phyloP scores from a whole-genome alignment of 148 eudicot species.

The Camellia japonica region DNA sequence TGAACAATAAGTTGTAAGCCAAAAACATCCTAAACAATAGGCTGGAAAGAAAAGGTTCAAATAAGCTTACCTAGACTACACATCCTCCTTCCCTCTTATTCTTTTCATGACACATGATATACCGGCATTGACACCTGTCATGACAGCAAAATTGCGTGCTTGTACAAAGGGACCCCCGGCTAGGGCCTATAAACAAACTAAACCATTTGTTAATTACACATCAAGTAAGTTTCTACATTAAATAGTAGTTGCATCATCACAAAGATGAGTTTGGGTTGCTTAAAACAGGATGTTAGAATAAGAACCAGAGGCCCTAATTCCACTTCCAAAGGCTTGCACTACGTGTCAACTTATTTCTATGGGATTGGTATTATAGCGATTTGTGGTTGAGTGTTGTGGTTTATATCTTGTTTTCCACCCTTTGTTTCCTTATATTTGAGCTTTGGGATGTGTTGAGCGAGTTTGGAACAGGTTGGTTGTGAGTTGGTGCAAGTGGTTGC shows the following conservation, averaged over 20 bases:
- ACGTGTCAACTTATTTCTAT: neutral
- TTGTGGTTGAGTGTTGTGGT: too few relatives aligned
- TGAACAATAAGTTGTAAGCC: neutral
- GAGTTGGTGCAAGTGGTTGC: too few relatives aligned
- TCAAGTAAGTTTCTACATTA: neutral
- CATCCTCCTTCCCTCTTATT: constrained; percentile 89
- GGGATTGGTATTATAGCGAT: too few relatives aligned
- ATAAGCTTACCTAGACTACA: constrained; percentile 60
- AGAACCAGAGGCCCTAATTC: neutral
- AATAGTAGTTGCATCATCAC: neutral
- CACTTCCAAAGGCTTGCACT: neutral
- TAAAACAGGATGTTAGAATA: neutral
- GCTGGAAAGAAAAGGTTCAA: neutral
- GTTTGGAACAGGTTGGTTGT: too few relatives aligned
- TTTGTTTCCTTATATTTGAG: too few relatives aligned
- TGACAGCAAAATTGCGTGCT: constrained; percentile 96
- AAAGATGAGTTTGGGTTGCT: neutral
- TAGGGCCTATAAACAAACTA: constrained; percentile 55
- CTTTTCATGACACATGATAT: constrained; percentile 74
- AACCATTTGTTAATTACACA: neutral
- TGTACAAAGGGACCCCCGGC: constrained; percentile 87
- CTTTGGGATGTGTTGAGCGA: too few relatives aligned
- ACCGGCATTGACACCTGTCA: constrained; percentile 93
- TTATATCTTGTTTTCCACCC: too few relatives aligned
- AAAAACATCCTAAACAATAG: neutral